These are phyloP conservation scores for Aureobasidium sp. DNA, from an alignment of 2,329 filamentous ascomycete genomes.

Conservation along the genomic window DNA sequence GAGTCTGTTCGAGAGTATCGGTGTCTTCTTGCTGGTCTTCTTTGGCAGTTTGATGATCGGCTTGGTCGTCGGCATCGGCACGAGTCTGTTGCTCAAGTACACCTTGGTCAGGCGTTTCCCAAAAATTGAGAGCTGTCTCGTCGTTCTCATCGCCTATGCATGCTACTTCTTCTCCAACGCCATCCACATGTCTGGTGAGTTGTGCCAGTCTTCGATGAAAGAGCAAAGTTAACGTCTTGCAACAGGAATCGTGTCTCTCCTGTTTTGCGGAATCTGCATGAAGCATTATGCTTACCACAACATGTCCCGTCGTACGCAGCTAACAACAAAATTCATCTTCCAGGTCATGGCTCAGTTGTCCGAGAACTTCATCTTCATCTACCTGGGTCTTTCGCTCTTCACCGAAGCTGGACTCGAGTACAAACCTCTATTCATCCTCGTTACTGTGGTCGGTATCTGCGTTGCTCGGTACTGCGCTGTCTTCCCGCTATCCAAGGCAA, in stretches of 20 bases:
- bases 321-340: slow-evolving; percentile 97
- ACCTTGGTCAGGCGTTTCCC: slow-evolving; percentile 87
- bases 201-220: background rate
- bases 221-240: slow-evolving; percentile 13
- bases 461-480: slow-evolving; percentile 88
- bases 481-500: slow-evolving; percentile 78
- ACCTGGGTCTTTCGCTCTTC: slow-evolving; percentile 88
- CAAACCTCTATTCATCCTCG: slow-evolving; percentile 89
- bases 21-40: slow-evolving; percentile 92
- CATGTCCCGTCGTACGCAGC: slow-evolving; percentile 94
- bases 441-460: slow-evolving; percentile 86
- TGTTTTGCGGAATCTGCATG: slow-evolving; percentile 96
- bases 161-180: slow-evolving; percentile 98
- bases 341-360: slow-evolving; percentile 89
- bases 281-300: slow-evolving; percentile 99
- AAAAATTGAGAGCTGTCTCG: slow-evolving; percentile 92
- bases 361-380: slow-evolving; percentile 99
- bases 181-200: slow-evolving; percentile 85
- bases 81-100: slow-evolving; percentile 84
- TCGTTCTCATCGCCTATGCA: slow-evolving; percentile 88
- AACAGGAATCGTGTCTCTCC: slow-evolving; percentile 81
- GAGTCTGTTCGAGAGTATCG: slow-evolving; percentile 82
- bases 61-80: slow-evolving; percentile 74
- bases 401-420: slow-evolving; percentile 82
- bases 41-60: slow-evolving; percentile 90